phyloP scores from a whole-genome alignment of 78 protist genomes.

The Anaeramoeba ignava region DNA sequence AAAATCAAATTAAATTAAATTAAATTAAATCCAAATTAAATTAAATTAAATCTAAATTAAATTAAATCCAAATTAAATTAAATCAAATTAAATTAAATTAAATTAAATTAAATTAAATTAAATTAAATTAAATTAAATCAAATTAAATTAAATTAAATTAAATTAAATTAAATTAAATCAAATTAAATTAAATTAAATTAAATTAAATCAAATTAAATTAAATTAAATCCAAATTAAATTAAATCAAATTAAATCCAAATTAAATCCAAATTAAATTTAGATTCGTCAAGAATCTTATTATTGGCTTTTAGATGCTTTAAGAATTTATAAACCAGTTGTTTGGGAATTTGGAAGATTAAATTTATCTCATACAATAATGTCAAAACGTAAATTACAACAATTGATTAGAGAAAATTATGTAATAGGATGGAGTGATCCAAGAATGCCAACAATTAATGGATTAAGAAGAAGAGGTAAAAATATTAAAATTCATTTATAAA shows the following conservation, averaged over 20 bases:
- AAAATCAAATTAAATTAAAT: not conserved
- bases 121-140: not conserved
- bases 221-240: too few species aligned
- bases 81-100: not conserved
- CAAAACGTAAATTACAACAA: conserved; percentile 78
- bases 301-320: conserved; percentile 80
- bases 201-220: too few species aligned
- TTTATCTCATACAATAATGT: conserved; percentile 69
- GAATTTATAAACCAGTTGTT: conserved; percentile 78
- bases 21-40: not conserved
- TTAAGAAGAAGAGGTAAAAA: not conserved
- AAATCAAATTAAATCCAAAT: too few species aligned
- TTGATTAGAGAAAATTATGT: conserved; percentile 36
- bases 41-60: not conserved
- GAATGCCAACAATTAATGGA: not conserved
- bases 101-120: not conserved
- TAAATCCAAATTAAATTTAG: too few species aligned
- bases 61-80: not conserved
- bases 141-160: not conserved
- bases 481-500: not conserved
- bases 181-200: not conserved
- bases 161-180: not conserved
- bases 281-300: conserved; percentile 67
- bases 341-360: conserved; percentile 89
- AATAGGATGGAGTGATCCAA: not conserved